These are phyloP conservation scores for Saccharum hybrid DNA, from an alignment of 202 grass and related monocot genomes.

Conservation along the genomic window DNA sequence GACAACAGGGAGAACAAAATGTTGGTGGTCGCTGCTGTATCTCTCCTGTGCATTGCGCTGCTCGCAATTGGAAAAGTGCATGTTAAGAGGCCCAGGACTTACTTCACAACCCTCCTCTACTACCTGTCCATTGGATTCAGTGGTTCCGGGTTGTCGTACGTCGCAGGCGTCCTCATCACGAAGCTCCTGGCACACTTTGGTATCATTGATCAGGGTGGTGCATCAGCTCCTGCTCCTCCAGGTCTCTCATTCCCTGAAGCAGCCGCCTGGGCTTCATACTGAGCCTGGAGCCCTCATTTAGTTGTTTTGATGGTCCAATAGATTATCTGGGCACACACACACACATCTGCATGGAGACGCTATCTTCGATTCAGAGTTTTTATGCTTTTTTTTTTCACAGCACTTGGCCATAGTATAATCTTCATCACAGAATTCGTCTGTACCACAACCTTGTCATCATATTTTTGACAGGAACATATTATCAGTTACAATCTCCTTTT, in stretches of 20 bases:
- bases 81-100: conserved; percentile 52
- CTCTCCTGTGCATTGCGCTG: conserved; percentile 63
- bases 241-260: conserved; percentile 32
- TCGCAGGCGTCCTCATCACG: conserved; percentile 60
- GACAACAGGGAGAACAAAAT: conserved; percentile 74
- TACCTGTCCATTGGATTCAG: conserved; percentile 61
- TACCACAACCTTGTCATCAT: conserved; percentile 4
- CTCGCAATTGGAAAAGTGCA: conserved; percentile 76
- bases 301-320: neutral
- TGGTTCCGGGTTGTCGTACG: conserved; percentile 65
- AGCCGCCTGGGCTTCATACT: conserved; percentile 31
- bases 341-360: neutral
- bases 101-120: conserved; percentile 65
- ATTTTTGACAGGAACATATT: neutral
- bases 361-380: conserved; percentile 25
- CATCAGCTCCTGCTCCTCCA: conserved; percentile 41
- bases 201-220: conserved; percentile 48
- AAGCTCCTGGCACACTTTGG: conserved; percentile 61
- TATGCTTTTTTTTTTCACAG: neutral
- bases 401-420: neutral
- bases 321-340: neutral
- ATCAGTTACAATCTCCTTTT: neutral
- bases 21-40: conserved; percentile 53
- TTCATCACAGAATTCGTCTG: neutral
- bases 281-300: too few species aligned